Base-by-base conservation (phyloP, 306 rosid genomes). In the Lotus japonicus region DNA sequence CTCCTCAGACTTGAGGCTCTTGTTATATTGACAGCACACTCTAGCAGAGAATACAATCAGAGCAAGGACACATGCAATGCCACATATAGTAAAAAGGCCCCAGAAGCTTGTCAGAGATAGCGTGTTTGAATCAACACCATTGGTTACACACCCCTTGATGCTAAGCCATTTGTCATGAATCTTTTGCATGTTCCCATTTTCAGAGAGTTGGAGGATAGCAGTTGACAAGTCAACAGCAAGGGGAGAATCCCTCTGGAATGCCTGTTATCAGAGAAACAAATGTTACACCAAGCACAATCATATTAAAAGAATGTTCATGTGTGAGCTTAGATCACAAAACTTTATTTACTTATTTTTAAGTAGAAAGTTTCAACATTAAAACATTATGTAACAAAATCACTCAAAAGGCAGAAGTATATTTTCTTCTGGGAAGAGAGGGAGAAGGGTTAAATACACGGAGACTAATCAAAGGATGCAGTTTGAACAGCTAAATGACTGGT, bases 241-340 rank as follows among this genome's bases (percentile, higher is more conserved):
- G 54, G 96, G 96, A 80, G 95, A 89, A 81, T 92, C 98, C 85
- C 95, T 86, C 74, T 82, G 96, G 73, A 92, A 89, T 51, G 95
- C 96, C 96, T 87, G 82, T 46, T 36, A 59, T 72, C 55, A 52
- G 12, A 58, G 48, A 59, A 70, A 35, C 55, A 66, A 63, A 31
- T 15, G 33, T 36, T 35, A 57, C 11, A 57, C 19, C 16, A 68
- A 26, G 56, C 6, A 42, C 11, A 70, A 4, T 31, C 18, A 9
- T 14, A 3, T n/a, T 16, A 44, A 59, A 18, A 36, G 31, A 58
- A 70, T 8, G 18, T 48, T 56, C 11, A 57, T 12, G 39, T 31
- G 41, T 17, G 13, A 13, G 57, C 39, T 35, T 33, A 9, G 14
- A 35, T 33, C 46, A 9, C 33, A 28, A 28, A 28, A 28, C 5